phyloP scores from a whole-genome alignment of 345 rosid species.

The Reutealis trisperma region DNA sequence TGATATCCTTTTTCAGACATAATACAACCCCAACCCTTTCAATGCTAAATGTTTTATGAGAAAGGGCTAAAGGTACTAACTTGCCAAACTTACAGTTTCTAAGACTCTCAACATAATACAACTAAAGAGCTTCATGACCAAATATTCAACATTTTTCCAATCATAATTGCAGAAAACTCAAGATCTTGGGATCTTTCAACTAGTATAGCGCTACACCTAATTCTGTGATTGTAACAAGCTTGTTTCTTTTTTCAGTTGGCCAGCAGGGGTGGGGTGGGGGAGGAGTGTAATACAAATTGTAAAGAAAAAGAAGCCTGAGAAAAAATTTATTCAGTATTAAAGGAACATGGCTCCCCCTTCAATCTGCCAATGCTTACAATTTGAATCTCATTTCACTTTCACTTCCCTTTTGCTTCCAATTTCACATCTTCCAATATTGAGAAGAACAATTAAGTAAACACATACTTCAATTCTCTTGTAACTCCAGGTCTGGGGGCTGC shows the following conservation, averaged over 20 bases:
- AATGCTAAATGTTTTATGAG: too few relatives aligned
- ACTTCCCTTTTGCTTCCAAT: background rate
- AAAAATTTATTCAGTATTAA: background rate
- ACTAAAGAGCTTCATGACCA: background rate
- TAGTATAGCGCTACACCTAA: background rate
- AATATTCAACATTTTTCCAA: background rate
- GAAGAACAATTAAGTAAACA: conserved; percentile 1
- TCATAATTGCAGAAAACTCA: background rate
- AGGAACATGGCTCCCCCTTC: background rate
- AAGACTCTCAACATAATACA: background rate
- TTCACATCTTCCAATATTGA: background rate
- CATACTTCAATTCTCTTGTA: conserved; percentile 81
- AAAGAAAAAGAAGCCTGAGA: background rate
- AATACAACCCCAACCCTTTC: background rate
- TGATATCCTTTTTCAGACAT: background rate
- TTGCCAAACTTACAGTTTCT: background rate
- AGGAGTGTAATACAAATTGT: background rate
- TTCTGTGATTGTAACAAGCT: background rate
- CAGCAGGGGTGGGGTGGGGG: background rate
- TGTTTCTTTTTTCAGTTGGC: background rate
- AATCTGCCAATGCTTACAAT: background rate
- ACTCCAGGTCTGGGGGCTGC: conserved; percentile 99
- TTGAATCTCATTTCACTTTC: background rate
- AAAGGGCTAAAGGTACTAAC: background rate
- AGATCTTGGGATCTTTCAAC: background rate